Base-by-base conservation (phyloP, 495 filamentous ascomycete species). In the Aspergillus asperescens region DNA sequence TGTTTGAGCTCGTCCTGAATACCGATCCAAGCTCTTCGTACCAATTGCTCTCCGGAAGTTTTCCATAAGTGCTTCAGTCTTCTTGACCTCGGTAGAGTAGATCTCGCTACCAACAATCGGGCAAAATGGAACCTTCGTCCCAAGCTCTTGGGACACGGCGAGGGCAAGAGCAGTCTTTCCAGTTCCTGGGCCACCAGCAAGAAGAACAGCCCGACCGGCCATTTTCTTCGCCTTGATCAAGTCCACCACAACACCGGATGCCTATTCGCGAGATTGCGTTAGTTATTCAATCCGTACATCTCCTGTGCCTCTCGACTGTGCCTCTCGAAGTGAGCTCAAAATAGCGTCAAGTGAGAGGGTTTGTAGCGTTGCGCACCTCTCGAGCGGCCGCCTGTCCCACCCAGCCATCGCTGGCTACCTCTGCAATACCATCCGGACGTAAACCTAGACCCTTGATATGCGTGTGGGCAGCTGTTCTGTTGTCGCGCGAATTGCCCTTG, bases 21-120 rank as follows among this genome's bases (percentile, higher is more conserved):
- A 1, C 16, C 13, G 4, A 27, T 25, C 7, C 23, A 23, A 31
- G 29, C 22, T 12, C 20, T 32, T 41, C 74, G 52, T 72, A 76
- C 93, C 93, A 64, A 97, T 98, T 37, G 93, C 92, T 65, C 91
- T 76, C 67, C 93, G 81, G 70, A 98, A 98, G 68, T 96, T 95
- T 77, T 98, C 93, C 89, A 96, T 96, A 63, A 98, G 75, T 31
- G 93, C 87, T 69, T 98, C 93, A 16, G 93, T 97, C 81, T 98
- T 98, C 81, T 96, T 96, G 52, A 98, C 89, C 70, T 98, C 93
- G 32, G 92, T 86, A 39, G 87, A 92, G 74, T 96, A 98, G 58
- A 98, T 85, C 64, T 98, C 93, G 71, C 90, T 96, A 53, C 90
- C 93, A 24, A 94, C 91, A 60, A 98, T 96, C 28, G 90, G 89